Conservation (phyloP, 768 basidiomycete species). For the Saitozyma podzolica region DNA sequence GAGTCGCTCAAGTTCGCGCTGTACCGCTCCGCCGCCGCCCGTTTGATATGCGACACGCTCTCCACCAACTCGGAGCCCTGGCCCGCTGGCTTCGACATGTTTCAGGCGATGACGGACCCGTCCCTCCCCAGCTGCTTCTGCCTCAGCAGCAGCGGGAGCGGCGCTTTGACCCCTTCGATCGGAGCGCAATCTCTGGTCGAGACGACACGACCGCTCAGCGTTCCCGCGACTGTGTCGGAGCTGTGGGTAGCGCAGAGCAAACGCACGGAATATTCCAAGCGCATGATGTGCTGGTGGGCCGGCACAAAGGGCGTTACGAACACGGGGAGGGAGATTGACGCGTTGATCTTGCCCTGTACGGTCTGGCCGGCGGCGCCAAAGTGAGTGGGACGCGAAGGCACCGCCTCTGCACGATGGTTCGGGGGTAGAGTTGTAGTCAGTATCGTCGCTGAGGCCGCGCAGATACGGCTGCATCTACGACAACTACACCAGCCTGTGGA, state of each 20-base stretch:
- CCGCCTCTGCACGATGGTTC: too few relatives aligned
- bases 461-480: constrained; percentile 60
- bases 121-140: constrained; percentile 14
- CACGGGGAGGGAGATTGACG: constrained; percentile 36
- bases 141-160: constrained; percentile 7
- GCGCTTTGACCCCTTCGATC: too few relatives aligned
- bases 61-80: constrained; percentile 15
- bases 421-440: too few relatives aligned
- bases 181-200: not conserved
- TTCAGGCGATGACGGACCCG: constrained; percentile 18
- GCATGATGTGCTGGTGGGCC: constrained; percentile 25
- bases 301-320: constrained; percentile 18
- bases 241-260: constrained; percentile 30
- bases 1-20: constrained; percentile 2
- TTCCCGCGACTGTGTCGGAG: constrained; percentile 20
- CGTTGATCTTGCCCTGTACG: constrained; percentile 21
- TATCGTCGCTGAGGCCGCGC: constrained; percentile 60
- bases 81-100: constrained; percentile 16
- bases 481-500: constrained; percentile 68
- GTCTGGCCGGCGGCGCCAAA: too few relatives aligned
- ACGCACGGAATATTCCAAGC: constrained; percentile 22
- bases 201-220: constrained; percentile 12
- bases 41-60: not conserved
- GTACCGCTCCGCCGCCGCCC: constrained; percentile 3
- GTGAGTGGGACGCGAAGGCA: too few relatives aligned